Base-by-base conservation (phyloP, 164 flowering plant genomes). In the Vitis riparia region DNA sequence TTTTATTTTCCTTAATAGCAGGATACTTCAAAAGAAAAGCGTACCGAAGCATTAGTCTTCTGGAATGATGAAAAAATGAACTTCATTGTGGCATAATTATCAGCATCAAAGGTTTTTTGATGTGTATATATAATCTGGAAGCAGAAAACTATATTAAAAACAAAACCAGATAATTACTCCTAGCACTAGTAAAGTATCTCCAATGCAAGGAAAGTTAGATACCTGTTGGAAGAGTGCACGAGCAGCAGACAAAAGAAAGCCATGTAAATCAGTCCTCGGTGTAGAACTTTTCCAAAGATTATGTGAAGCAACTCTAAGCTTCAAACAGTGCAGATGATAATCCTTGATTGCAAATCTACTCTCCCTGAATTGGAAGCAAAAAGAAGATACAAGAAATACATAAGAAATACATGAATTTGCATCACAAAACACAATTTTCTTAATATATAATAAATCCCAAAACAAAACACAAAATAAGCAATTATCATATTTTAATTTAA, bases 101-200 rank as follows among this genome's bases (percentile, higher is more conserved):
- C 85, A 59, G 73, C 85, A 12, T 73, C 80, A 75, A 91, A 96
- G 51, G 97, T 84, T 71, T 86, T 91, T 64, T 73, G 63, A 70
- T 93, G 95, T 1, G 97, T 88, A 82, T 63, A 75, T 69, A 96
- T 81, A 37, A 96, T 86, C 97, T 93, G 88, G 52, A 78, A 69
- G 29, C 2, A 67, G 56, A 60, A 51, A 8, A 78, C 7, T 11
- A 59, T 11, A 68, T 51, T 27, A 68, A 11, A 53, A 19, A 65
- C 5, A 5, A 47, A 29, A 19, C 53, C 8, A 55, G 51, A n/a
- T 11, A 27, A 68, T 2, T 32, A 27, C 14, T 37, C 13, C 27
- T 23, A 23, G 27, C 27, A 23, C 27, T 23, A 23, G 27, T 23
- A 19, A 10, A 51, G 23, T 13, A 73, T 53, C 10, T 44, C 15